These are phyloP conservation scores for Pleurotus sapidus DNA, from an alignment of 768 basidiomycete genomes.

Conservation along the genomic window DNA sequence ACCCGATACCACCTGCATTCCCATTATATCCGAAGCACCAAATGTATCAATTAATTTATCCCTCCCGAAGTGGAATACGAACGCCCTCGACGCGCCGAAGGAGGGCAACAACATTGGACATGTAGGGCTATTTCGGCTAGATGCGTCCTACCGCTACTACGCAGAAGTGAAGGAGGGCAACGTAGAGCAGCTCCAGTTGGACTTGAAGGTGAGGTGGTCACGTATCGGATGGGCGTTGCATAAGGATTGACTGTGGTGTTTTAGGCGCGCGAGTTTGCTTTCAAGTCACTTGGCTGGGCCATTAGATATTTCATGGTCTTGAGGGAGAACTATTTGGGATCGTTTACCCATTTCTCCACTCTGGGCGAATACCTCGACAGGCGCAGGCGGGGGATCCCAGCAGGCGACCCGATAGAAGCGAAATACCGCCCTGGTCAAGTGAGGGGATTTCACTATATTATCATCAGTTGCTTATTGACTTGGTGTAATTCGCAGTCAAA, in stretches of 20 bases:
- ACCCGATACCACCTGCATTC: constrained; percentile 62
- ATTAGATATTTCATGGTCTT: constrained; percentile 86
- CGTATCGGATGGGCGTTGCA: too few relatives aligned
- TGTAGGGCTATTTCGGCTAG: constrained; percentile 50
- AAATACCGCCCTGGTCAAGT: constrained; percentile 84
- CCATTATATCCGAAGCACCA: constrained; percentile 61
- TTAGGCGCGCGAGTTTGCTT: constrained; percentile 52
- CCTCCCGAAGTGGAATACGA: constrained; percentile 89
- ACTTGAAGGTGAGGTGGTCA: constrained; percentile 49
- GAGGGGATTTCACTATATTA: constrained; percentile 14
- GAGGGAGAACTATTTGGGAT: constrained; percentile 92
- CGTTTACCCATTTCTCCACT: constrained; percentile 91
- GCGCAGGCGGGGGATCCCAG: constrained; percentile 48
- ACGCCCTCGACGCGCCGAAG: constrained; percentile 61
- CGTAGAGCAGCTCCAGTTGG: constrained; percentile 74
- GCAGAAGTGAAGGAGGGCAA: constrained; percentile 63
- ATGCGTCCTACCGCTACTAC: constrained; percentile 76
- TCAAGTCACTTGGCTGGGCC: constrained; percentile 83
- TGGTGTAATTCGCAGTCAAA: constrained; percentile 54
- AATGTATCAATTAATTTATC: constrained; percentile 58
- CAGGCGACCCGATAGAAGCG: constrained; percentile 78
- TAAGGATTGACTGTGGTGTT: too few relatives aligned
- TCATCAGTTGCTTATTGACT: neutral
- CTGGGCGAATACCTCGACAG: constrained; percentile 82
- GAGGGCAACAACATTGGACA: constrained; percentile 63